Percentiles rank a stretch among this genome's conserved stretches.
Conservation (phyloP, 2,329 filamentous ascomycete species). For the Thermomyces lanuginosus region DNA sequence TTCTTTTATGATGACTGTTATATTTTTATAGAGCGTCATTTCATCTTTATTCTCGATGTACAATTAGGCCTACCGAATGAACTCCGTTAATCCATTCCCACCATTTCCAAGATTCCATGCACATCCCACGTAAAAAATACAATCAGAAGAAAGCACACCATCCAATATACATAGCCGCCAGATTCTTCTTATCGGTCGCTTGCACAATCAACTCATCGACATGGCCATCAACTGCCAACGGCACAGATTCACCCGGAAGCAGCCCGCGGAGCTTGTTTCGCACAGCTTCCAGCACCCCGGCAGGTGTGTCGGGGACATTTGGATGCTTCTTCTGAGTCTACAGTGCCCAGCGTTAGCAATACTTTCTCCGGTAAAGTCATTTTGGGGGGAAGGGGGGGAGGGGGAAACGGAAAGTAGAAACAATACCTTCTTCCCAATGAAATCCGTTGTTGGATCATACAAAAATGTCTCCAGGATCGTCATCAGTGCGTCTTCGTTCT, state of each 20-base stretch:
- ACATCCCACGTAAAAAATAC: too few species aligned
- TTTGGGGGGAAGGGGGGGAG: too few species aligned
- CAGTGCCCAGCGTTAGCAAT: too few species aligned
- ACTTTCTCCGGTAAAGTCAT: neutral
- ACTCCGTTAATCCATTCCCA: too few species aligned
- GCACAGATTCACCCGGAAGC: conserved; percentile 73
- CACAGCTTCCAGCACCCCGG: conserved; percentile 79
- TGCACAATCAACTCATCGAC: conserved; percentile 88
- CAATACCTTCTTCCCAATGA: conserved; percentile 60
- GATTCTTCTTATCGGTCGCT: conserved; percentile 61
- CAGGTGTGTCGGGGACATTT: conserved; percentile 47
- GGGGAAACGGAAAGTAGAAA: neutral
- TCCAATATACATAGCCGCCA: conserved; percentile 93
- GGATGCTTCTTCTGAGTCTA: conserved; percentile 35
- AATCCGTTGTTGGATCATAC: conserved; percentile 88
- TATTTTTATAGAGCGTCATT: too few species aligned
- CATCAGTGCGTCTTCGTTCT: conserved; percentile 92
- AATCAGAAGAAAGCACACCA: conserved; percentile 57
- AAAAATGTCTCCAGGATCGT: conserved; percentile 94
- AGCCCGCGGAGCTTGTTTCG: conserved; percentile 72
- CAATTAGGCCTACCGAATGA: too few species aligned
- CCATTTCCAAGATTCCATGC: too few species aligned
- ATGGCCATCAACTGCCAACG: conserved; percentile 86
- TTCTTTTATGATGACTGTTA: too few species aligned
- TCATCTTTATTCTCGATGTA: too few species aligned